Percentiles rank a stretch among this genome's conserved stretches.
These are phyloP conservation scores for Byssochlamys sp. DNA, from an alignment of 2,329 filamentous ascomycete species.

Conservation along the genomic window DNA sequence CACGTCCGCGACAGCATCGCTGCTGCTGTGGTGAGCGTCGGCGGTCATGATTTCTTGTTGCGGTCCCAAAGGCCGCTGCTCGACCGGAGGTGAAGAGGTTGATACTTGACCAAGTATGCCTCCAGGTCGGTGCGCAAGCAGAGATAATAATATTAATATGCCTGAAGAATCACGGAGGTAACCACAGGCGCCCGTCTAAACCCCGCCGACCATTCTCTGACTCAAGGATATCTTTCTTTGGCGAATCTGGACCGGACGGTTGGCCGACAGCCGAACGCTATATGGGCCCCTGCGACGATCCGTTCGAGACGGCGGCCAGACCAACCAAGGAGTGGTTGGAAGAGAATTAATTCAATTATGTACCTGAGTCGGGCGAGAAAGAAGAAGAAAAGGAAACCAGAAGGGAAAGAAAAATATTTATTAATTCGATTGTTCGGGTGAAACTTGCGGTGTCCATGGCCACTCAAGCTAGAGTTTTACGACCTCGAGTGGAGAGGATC, in stretches of 20 bases:
- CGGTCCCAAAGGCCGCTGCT: background rate
- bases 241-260: background rate
- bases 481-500: background rate
- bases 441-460: background rate
- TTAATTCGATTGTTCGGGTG: background rate
- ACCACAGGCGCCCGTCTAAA: background rate
- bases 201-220: background rate
- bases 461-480: background rate
- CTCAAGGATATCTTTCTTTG: background rate
- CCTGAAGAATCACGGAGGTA: background rate
- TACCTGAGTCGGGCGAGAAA: background rate
- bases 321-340: background rate
- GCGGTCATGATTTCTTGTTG: background rate
- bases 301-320: background rate
- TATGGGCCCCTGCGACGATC: background rate
- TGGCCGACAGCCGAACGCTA: background rate
- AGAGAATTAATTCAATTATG: background rate
- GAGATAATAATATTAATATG: background rate
- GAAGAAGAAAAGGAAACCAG: too few relatives aligned
- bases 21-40: background rate
- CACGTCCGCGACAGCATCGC: slow-evolving; percentile 1
- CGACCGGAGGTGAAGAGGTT: background rate
- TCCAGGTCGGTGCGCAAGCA: background rate
- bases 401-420: background rate
- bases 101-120: background rate